Evolutionary conservation across 2,329 filamentous ascomycete genomes (phyloP), one percentile per base, ranked within the genome.

Genomic region (Phialophora macrospora): DNA sequence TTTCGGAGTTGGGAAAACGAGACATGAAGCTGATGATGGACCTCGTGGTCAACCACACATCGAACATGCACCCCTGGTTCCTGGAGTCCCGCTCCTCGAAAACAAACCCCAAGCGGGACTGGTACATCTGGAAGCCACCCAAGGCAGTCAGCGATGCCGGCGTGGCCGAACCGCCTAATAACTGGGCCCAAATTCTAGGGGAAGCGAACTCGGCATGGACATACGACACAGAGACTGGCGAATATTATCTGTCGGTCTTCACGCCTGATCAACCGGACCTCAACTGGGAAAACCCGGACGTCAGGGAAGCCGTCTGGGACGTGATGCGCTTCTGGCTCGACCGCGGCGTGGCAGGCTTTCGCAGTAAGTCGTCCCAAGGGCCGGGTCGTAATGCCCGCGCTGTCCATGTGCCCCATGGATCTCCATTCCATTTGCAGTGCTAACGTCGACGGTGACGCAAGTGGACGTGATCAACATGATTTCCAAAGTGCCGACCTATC

Each of bases 321-420:
- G 83, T 89, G 4, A 90, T 93, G 85, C 84, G 85, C 32, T 95
- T 93, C 75, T 95, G 92, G 92, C 84, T 95, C 0, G 80, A 90
- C 56, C 85, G 86, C 34, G 91, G 90, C 2, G 87, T 90, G 0
- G 86, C 89, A 55, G 89, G 89, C 3, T 92, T 91, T 80, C 84
- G 89, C n/a, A 51, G 48, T 51, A 51, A 28, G 48, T 51, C 24
- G 9, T 22, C 48, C 20, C 9, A 14, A 6, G 2, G 6, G 22
- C 8, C 38, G 5, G 14, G n/a, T 44, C 48, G 20, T 51, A 51
- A 24, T 4, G 9, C 20, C 20, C n/a, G 20, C 48, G 20, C 20
- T 26, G 9, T n/a, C 17, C 14, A 20, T n/a, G 38, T 44, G 4
- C 5, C 17, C 6, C 17, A 8, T 7, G 6, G 38, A 6, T 26